These are phyloP conservation scores for Calonectria montana DNA, from an alignment of 2,329 filamentous ascomycete genomes.

Conservation along the genomic window DNA sequence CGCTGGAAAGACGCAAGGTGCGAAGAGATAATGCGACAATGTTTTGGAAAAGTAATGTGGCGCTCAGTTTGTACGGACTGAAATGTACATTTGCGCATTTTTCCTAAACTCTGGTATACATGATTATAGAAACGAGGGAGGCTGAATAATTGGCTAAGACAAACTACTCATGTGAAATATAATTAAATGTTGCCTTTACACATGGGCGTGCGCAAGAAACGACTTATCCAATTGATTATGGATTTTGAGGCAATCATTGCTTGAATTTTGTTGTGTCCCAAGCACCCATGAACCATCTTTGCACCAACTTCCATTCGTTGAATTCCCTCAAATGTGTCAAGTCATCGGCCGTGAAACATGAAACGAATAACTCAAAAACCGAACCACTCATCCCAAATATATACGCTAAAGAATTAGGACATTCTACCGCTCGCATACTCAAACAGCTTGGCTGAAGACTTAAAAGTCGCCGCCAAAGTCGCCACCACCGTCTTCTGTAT, in stretches of 20 bases:
- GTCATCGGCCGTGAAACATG: constrained; percentile 20
- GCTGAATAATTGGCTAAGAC: neutral
- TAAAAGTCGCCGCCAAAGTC: constrained; percentile 41
- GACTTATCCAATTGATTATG: constrained; percentile 5
- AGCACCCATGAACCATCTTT: neutral
- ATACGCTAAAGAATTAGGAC: constrained; percentile 11
- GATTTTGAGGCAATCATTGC: neutral
- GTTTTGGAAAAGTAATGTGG: neutral
- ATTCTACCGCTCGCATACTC: neutral
- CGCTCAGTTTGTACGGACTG: neutral
- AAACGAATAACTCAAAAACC: neutral
- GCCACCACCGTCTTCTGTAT: constrained; percentile 46
- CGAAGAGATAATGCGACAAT: constrained; percentile 45
- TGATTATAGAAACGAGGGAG: neutral
- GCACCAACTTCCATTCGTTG: neutral
- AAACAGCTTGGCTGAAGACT: neutral
- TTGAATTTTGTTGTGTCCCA: neutral
- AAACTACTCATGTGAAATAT: neutral
- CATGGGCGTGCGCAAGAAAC: neutral
- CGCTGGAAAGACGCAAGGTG: constrained; percentile 54
- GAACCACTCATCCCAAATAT: constrained; percentile 14
- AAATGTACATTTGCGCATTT: constrained; percentile 7
- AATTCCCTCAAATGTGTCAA: neutral
- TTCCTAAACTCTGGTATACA: neutral
- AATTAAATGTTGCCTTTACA: neutral